A percentile compares a stretch with the other conserved stretches of the same genome.
Conservation (phyloP, 495 filamentous ascomycete species). For the Aspergillus baeticus region DNA sequence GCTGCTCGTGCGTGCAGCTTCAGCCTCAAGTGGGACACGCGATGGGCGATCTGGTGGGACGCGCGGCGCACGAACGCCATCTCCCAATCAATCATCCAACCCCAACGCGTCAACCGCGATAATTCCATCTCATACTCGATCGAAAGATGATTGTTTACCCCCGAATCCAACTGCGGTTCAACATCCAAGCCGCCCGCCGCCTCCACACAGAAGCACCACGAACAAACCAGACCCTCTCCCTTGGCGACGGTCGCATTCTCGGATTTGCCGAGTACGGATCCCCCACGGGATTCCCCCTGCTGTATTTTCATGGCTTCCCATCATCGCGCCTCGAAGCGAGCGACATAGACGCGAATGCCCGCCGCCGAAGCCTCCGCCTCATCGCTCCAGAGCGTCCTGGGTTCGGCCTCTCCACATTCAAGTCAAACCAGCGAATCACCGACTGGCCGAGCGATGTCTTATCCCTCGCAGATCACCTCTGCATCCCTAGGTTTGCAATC, state of each 20-base stretch:
- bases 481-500: conserved; percentile 34
- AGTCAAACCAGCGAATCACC: conserved; percentile 33
- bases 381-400: conserved; percentile 45
- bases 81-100: too few species aligned
- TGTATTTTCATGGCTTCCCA: conserved; percentile 49
- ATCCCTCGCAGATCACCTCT: conserved; percentile 33
- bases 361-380: conserved; percentile 31
- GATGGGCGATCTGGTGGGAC: not conserved
- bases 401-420: conserved; percentile 39
- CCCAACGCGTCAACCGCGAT: too few species aligned
- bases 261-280: conserved; percentile 43
- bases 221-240: conserved; percentile 28
- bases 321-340: conserved; percentile 41
- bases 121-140: too few species aligned
- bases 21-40: not conserved
- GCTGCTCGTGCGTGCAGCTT: too few species aligned
- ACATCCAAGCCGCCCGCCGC: not conserved
- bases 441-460: conserved; percentile 43
- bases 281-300: conserved; percentile 24
- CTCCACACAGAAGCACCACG: not conserved
- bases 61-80: not conserved
- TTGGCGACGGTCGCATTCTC: conserved; percentile 38
- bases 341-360: conserved; percentile 23
- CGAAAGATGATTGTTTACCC: too few species aligned
- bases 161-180: not conserved